Evolutionary conservation across 371 early-diverging fungal species (phyloP).

Genomic region (Mortierella sp.): DNA sequence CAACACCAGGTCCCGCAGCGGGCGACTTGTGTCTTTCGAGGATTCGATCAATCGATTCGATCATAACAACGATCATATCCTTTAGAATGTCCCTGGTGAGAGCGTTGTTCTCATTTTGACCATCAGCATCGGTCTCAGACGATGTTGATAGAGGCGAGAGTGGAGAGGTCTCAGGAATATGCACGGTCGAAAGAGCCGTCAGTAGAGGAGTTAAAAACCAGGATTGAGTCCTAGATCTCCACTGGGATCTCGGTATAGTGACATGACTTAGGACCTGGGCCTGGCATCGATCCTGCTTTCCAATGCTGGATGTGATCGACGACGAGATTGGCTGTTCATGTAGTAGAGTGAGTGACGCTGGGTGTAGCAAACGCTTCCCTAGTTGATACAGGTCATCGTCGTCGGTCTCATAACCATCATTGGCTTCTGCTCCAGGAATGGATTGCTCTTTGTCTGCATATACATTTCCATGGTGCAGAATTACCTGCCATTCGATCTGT

Average conservation of each 20-base stretch:
- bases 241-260: conserved; percentile 1
- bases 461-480: conserved; percentile 54
- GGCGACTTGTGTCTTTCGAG: conserved; percentile 16
- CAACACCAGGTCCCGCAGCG: conserved; percentile 30
- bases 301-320: not conserved
- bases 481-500: conserved; percentile 71
- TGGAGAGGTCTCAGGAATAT: conserved; percentile 6
- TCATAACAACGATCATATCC: conserved; percentile 38
- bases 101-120: not conserved
- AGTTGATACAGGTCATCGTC: conserved; percentile 56
- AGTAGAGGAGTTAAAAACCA: conserved; percentile 45
- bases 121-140: not conserved
- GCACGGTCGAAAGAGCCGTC: conserved; percentile 26
- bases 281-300: too few relatives aligned
- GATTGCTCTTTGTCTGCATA: conserved; percentile 35
- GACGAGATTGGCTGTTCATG: conserved; percentile 17
- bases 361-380: conserved; percentile 34
- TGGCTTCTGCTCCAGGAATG: not conserved
- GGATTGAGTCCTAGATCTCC: conserved; percentile 29
- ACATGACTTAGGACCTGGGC: too few relatives aligned
- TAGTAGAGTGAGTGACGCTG: conserved; percentile 1
- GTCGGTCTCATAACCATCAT: conserved; percentile 51
- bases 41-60: conserved; percentile 33
- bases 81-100: not conserved
- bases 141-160: conserved; percentile 14